Evolutionary conservation across 2,329 filamentous ascomycete genomes (phyloP), one percentile per base, ranked within the genome.

Genomic region (Neofusicoccum ribis): DNA sequence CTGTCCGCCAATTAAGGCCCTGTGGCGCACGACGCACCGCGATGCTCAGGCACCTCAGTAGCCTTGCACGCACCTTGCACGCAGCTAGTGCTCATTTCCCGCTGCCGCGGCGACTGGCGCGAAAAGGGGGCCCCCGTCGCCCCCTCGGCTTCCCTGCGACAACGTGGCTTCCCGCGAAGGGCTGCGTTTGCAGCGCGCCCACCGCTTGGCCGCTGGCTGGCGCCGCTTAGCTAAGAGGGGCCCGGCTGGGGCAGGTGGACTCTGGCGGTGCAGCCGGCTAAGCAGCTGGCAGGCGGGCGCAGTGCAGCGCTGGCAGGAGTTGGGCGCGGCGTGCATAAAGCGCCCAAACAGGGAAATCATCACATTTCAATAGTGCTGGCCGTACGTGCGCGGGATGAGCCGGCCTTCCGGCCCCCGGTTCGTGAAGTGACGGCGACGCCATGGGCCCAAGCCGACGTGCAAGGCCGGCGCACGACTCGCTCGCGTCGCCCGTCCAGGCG

Each of bases 161-260:
- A 64, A 64, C 61, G 61, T 64, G 61, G 61, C 61, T 64, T 54
- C 61, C 61, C 61, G 41, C 43, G 49, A 63, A 47, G 56, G 56
- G 56, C 50, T 60, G 41, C 56, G 41, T 60, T 47, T 60, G 56
- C 54, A 27, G 54, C 54, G 37, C 20, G 54, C 39, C 52, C 52
- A 46, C 37, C 54, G 39, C 49, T 34, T 52, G 61, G 34, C 46
- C 12, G 47, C 23, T 31, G 27, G 34, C 27, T 0, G n/a, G 47
- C 12, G 27, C 47, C 5, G 46, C 46, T 63, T 51, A 44, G 37
- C 43, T 44, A 63, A 54, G 47, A 43, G 12, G 54, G n/a, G 37
- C 20, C 17, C 14, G n/a, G 43, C 43, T 14, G 14, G 43, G 43
- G 43, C 46, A 27, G 46, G 50, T 27, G 17, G 31, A 7, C 27